phyloP scores from a whole-genome alignment of 305 asterid genomes.

The Nicotiana rustica region DNA sequence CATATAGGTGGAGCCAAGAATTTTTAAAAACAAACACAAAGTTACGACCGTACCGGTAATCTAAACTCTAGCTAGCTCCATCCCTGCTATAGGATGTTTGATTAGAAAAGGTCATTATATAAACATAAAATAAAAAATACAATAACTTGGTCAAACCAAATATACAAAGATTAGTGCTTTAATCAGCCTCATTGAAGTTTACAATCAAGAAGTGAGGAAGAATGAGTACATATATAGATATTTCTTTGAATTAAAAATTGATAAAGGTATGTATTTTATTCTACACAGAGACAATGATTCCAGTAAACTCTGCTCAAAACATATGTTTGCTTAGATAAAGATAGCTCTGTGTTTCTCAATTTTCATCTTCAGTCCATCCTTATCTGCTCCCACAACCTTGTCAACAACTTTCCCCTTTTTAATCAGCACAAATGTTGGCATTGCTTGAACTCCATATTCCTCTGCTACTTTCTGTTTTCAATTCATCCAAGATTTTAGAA shows the following conservation, averaged over 20 bases:
- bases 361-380: conserved; percentile 66
- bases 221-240: neutral
- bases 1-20: no score
- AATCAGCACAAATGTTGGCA: conserved; percentile 78
- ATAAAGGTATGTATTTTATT: neutral
- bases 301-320: neutral
- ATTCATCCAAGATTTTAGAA: neutral
- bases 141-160: neutral
- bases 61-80: no score
- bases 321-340: neutral
- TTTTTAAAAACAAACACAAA: no score
- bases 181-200: conserved; percentile 1
- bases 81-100: neutral
- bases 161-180: neutral
- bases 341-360: conserved; percentile 59
- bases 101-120: neutral
- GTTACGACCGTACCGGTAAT: no score
- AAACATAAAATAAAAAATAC: neutral
- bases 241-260: neutral
- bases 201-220: neutral
- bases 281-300: neutral
- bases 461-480: conserved; percentile 67
- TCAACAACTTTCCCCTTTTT: conserved; percentile 70
- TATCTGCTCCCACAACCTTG: conserved; percentile 75
- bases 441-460: conserved; percentile 62